Evolutionary conservation across 441 rosid species (phyloP).

Genomic region (Populus hybrid): DNA sequence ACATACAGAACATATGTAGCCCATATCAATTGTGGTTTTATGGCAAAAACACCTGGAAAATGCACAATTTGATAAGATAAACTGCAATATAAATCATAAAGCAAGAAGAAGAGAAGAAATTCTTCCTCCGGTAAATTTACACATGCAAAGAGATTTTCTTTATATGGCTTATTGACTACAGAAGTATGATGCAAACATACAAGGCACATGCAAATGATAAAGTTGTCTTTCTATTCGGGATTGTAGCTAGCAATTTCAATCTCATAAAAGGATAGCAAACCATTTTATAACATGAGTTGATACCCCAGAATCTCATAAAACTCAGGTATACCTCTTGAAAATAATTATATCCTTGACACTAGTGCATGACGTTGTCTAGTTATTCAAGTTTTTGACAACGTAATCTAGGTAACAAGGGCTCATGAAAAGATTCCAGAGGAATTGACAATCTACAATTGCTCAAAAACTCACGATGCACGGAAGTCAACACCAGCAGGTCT

Average conservation of each 20-base stretch:
- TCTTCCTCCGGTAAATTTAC: not conserved
- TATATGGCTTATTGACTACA: not conserved
- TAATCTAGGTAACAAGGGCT: not conserved
- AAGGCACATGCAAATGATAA: not conserved
- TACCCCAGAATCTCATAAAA: not conserved
- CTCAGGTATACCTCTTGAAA: not conserved
- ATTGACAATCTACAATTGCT: not conserved
- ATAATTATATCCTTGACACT: not conserved
- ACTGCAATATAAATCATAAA: not conserved
- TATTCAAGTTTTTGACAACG: not conserved
- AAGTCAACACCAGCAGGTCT: slow-evolving; percentile 95
- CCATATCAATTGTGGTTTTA: slow-evolving; percentile 93
- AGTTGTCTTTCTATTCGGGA: not conserved
- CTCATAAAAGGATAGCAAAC: not conserved
- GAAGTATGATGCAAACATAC: not conserved
- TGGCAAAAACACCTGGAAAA: slow-evolving; percentile 95
- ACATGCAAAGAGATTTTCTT: not conserved
- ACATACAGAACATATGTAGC: slow-evolving; percentile 93
- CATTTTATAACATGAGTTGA: not conserved
- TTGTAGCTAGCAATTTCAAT: not conserved
- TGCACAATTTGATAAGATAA: slow-evolving; percentile 11
- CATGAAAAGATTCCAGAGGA: not conserved
- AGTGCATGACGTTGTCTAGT: not conserved
- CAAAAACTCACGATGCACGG: slow-evolving; percentile 82
- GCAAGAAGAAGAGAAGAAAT: not conserved